phyloP scores from a whole-genome alignment of 2,329 filamentous ascomycete genomes.

The Chaetomiaceae sp. region DNA sequence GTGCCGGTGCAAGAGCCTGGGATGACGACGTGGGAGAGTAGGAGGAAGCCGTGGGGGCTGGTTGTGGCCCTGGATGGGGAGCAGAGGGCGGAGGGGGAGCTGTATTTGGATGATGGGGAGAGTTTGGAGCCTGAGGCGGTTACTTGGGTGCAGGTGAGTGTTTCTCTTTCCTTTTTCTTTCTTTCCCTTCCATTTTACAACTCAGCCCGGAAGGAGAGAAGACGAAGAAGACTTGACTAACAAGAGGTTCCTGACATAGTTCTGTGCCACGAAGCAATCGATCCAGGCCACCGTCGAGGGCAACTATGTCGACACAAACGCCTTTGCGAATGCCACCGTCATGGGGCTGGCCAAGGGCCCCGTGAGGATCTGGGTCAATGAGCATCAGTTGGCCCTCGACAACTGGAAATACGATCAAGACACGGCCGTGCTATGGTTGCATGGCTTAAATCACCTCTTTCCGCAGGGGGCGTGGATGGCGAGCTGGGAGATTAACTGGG shows the following conservation, averaged over 20 bases:
- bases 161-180: background rate
- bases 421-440: slow-evolving; percentile 46
- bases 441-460: slow-evolving; percentile 45
- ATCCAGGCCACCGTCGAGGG: slow-evolving; percentile 48
- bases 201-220: too few relatives aligned
- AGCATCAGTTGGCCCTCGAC: slow-evolving; percentile 34
- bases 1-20: slow-evolving; percentile 64
- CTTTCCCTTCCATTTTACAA: too few relatives aligned
- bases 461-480: slow-evolving; percentile 51
- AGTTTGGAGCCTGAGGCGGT: slow-evolving; percentile 53
- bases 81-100: slow-evolving; percentile 52
- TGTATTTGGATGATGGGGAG: slow-evolving; percentile 75
- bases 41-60: slow-evolving; percentile 62
- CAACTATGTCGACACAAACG: slow-evolving; percentile 50
- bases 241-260: slow-evolving; percentile 36
- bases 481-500: slow-evolving; percentile 42
- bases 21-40: slow-evolving; percentile 59
- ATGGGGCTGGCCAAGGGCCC: slow-evolving; percentile 46
- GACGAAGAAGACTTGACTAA: too few relatives aligned
- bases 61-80: slow-evolving; percentile 54
- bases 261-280: slow-evolving; percentile 31
- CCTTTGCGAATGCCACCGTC: slow-evolving; percentile 58
- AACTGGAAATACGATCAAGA: slow-evolving; percentile 46
- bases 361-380: slow-evolving; percentile 49
- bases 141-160: slow-evolving; percentile 46